Evolutionary conservation across 345 rosid species (phyloP), one percentile per base, ranked within the genome.

Genomic region (Arabidopsis arenosa): DNA sequence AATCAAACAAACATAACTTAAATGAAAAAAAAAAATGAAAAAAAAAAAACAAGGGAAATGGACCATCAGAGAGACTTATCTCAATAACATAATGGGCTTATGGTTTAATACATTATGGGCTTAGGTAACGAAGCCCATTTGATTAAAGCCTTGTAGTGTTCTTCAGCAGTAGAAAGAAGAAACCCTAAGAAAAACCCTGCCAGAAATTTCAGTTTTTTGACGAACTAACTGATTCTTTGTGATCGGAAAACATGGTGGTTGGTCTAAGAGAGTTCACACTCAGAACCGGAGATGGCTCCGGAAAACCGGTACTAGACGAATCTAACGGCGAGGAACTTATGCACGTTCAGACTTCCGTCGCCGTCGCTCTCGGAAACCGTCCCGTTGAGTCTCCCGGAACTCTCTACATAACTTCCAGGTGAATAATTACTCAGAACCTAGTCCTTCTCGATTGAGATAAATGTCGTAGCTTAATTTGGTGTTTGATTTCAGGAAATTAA

Each of bases 401-500:
- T 73, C 98, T 93, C 72, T 91, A 90, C 80, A 87, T 93, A 69
- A 87, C 97, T 70, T 85, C 89, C 48, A 81, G 83, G 99, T 90
- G 70, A 40, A 17, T 21, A 28, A 35, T 15, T n/a, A 8, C 65
- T 18, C 63, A 4, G 9, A 59, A 6, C 1, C 5, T 53, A 48
- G 2, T 14, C 17, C n/a, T 28, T 40, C 0, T 21, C 17, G 58
- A 23, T 33, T 28, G 17, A 4, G 18, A 48, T 55, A 10, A 44
- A 26, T 33, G n/a, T 8, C 4, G 7, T 10, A 47, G 57, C 35
- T 60, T 39, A 36, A 43, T 28, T 5, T 74, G 7, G 28, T 17
- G n/a, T 43, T 18, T 18, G 15, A 17, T 69, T 9, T 49, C 86
- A 92, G 98, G 89, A 86, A 85, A 66, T 82, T 93, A 12, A 73